Evolutionary conservation across 805 yeast species (phyloP), one percentile per base, ranked within the genome.

Genomic region (Nadsonia fulvescens): DNA sequence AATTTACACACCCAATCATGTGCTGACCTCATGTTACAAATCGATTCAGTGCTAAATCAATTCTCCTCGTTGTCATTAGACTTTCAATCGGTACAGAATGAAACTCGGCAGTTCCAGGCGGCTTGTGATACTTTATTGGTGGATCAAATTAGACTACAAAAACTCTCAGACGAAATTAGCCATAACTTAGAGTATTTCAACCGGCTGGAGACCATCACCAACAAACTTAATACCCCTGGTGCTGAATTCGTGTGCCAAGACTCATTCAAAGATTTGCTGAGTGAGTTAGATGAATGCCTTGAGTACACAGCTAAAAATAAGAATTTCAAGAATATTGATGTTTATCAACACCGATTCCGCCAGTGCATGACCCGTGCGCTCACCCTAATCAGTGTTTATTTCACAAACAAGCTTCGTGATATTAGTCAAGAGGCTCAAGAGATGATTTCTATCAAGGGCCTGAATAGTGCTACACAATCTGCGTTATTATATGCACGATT

Each of bases 301-400:
- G 49, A 41, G 2, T 83, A 78, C 43, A 57, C 71, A 4, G 54
- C 58, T 6, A 49, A 52, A 3, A 63, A 70, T 28, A 47, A 56
- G 5, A 70, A 70, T 31, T 74, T 75, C 40, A 70, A 66, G 41
- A 93, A 82, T 28, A 54, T 66, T 7, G 86, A 70, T 14, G 42
- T 66, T 2, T 81, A 77, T 44, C 62, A 61, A 24, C 66, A 70
- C 35, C 63, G 83, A 32, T 79, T 78, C 51, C 66, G 76, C 34
- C 91, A 78, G 39, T 78, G 93, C 40, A 58, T 81, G 61, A 70
- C 83, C 1, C 61, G 93, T 32, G 72, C 91, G 2, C 57, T 81
- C 24, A 69, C 89, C 0, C 54, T 86, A 32, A 65, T 81, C 9
- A 63, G 73, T 35, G 77, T 72, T 39, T 79, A 71, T 42, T 49